A percentile compares a stretch with the other conserved stretches of the same genome.
phyloP scores from a whole-genome alignment of 345 rosid genomes.

The Stellera chamaejasme region DNA sequence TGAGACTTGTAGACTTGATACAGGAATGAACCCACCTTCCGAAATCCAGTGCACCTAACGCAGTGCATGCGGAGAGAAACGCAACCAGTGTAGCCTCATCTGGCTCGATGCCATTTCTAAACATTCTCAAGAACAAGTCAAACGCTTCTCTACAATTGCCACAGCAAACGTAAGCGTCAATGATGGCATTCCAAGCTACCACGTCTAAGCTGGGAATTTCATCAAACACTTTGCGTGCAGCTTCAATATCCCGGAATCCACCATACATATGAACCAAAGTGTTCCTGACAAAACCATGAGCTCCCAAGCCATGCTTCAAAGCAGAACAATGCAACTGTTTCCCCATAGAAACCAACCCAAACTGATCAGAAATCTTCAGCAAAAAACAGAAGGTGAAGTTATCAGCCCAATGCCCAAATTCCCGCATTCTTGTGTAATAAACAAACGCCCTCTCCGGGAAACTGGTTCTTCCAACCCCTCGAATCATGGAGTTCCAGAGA shows the following conservation, averaged over 20 bases:
- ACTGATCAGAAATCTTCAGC: constrained; percentile 30
- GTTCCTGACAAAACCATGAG: constrained; percentile 28
- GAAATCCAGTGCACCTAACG: constrained; percentile 25
- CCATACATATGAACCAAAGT: constrained; percentile 30
- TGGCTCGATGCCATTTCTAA: constrained; percentile 18
- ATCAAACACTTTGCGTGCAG: constrained; percentile 24
- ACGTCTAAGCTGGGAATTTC: constrained; percentile 25
- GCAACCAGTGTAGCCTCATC: constrained; percentile 34
- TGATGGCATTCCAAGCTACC: constrained; percentile 31
- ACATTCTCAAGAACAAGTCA: constrained; percentile 19
- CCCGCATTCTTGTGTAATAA: constrained; percentile 24
- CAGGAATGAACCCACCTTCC: constrained; percentile 30
- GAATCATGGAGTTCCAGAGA: constrained; percentile 39
- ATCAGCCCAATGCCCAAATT: constrained; percentile 22
- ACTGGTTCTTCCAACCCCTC: constrained; percentile 24
- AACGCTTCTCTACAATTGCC: constrained; percentile 21
- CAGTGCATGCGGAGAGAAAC: constrained; percentile 26
- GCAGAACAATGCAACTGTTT: constrained; percentile 32
- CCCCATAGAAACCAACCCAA: constrained; percentile 18
- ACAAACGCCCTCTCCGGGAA: constrained; percentile 18
- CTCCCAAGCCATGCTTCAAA: constrained; percentile 27
- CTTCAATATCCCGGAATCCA: constrained; percentile 14
- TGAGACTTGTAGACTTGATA: constrained; percentile 4
- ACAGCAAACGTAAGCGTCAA: constrained; percentile 18
- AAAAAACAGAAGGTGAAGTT: constrained; percentile 37